These are phyloP conservation scores for Heimioporus retisporus DNA, from an alignment of 1,284 basidiomycete genomes.

Conservation along the genomic window DNA sequence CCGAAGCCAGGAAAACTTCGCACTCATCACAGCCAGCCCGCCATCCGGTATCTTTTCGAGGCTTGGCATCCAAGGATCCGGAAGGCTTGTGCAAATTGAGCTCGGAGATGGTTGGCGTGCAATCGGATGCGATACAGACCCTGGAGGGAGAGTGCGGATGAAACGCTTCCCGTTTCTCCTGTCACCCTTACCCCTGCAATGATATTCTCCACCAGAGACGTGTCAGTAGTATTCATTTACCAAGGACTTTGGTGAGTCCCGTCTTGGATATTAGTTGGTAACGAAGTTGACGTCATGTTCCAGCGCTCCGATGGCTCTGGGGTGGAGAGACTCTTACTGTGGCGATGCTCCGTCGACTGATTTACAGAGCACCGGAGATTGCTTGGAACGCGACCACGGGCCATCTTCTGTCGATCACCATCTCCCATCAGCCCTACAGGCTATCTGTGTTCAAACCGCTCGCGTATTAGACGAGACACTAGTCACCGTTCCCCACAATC, in stretches of 20 bases:
- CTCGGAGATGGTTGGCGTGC: conserved; percentile 91
- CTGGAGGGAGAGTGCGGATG: conserved; percentile 53
- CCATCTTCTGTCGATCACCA: conserved; percentile 83
- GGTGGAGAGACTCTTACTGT: conserved; percentile 86
- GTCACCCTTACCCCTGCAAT: conserved; percentile 50
- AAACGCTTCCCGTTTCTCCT: conserved; percentile 44
- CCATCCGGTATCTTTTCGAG: conserved; percentile 88
- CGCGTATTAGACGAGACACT: conserved; percentile 88
- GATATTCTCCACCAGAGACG: conserved; percentile 71
- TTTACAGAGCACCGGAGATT: conserved; percentile 81
- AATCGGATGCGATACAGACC: conserved; percentile 56
- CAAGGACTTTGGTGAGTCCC: conserved; percentile 73
- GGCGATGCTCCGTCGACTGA: conserved; percentile 81
- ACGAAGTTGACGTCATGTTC: background rate
- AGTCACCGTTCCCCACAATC: conserved; percentile 74
- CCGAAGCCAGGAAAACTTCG: conserved; percentile 30
- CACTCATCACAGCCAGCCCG: conserved; percentile 39
- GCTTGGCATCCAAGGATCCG: conserved; percentile 75
- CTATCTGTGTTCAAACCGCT: conserved; percentile 90
- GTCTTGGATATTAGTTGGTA: background rate
- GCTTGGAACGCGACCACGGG: conserved; percentile 88
- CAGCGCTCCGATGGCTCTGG: conserved; percentile 88
- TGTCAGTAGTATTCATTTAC: conserved; percentile 88
- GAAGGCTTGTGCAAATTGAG: conserved; percentile 91
- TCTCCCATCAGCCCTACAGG: conserved; percentile 73